Conservation (phyloP, 192 early-diverging fungal species). For the Gonapodya prolifera region DNA sequence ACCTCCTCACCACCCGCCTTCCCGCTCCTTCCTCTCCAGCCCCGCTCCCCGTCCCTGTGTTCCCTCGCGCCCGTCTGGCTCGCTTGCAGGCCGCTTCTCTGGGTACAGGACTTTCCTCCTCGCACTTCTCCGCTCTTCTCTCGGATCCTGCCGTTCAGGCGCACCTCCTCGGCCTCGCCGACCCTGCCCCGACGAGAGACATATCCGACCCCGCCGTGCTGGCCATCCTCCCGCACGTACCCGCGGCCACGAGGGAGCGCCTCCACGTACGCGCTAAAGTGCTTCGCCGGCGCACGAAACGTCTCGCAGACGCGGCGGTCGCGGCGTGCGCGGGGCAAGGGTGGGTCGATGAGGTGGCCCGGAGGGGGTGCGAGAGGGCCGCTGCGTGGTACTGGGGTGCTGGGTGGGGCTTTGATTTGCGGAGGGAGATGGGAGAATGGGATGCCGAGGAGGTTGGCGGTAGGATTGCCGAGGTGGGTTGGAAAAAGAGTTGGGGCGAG, state of each 20-base stretch:
- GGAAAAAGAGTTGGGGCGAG: not conserved
- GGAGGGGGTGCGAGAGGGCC: not conserved
- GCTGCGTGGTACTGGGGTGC: not conserved
- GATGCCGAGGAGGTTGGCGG: not conserved
- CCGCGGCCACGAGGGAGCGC: not conserved
- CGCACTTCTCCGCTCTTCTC: not conserved
- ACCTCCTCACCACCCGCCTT: not conserved
- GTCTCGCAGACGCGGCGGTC: not conserved
- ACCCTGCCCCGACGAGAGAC: not conserved
- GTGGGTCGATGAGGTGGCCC: not conserved
- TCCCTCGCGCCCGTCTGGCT: not conserved
- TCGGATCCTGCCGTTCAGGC: not conserved
- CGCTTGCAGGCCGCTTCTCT: not conserved
- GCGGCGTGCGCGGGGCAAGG: not conserved
- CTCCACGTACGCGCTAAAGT: not conserved
- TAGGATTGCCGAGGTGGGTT: not conserved
- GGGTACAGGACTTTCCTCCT: not conserved
- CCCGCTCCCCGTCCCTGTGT: not conserved
- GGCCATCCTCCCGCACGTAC: not conserved
- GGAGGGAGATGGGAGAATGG: not conserved
- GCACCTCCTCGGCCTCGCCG: not conserved
- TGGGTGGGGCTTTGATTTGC: not conserved
- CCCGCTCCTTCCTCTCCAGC: not conserved
- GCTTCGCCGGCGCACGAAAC: not conserved
- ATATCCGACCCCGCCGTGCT: not conserved